Percentiles rank a stretch among this genome's conserved stretches.
Evolutionary conservation across 192 early-diverging fungal genomes (phyloP).

Genomic region (Martensiomyces pterosporus): DNA sequence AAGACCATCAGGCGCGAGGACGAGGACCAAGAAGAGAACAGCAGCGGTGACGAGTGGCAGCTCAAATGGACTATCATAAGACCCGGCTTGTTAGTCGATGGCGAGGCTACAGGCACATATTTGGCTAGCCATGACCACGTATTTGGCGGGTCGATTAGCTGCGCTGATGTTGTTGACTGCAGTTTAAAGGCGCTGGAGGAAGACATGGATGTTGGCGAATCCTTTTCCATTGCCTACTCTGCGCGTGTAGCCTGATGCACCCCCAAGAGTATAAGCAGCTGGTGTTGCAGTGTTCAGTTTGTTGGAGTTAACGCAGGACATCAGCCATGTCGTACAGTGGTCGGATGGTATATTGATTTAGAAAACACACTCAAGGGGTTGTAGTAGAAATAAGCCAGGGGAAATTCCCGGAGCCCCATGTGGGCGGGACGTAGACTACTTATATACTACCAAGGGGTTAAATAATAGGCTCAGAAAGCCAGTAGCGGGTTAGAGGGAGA

Average conservation of each 20-base stretch:
- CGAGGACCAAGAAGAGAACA: background rate
- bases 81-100: conserved; percentile 15
- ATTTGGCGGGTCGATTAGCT: conserved; percentile 32
- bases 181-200: conserved; percentile 32
- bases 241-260: conserved; percentile 18
- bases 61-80: conserved; percentile 35
- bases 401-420: too few relatives aligned
- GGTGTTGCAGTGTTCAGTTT: too few relatives aligned
- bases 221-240: conserved; percentile 41
- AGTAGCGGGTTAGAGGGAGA: too few relatives aligned
- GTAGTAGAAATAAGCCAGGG: too few relatives aligned
- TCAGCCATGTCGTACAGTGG: too few relatives aligned
- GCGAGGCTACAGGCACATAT: conserved; percentile 24
- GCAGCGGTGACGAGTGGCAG: background rate
- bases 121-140: conserved; percentile 30
- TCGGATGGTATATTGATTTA: too few relatives aligned
- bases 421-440: too few relatives aligned
- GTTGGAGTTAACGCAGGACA: too few relatives aligned
- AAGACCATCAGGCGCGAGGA: conserved; percentile 8
- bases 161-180: conserved; percentile 31
- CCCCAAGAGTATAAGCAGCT: too few relatives aligned
- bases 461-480: too few relatives aligned
- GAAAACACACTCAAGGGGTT: too few relatives aligned
- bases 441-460: too few relatives aligned
- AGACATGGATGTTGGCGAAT: conserved; percentile 29